Base-by-base conservation (phyloP, 1,284 basidiomycete genomes). In the Marasmius oreades region DNA sequence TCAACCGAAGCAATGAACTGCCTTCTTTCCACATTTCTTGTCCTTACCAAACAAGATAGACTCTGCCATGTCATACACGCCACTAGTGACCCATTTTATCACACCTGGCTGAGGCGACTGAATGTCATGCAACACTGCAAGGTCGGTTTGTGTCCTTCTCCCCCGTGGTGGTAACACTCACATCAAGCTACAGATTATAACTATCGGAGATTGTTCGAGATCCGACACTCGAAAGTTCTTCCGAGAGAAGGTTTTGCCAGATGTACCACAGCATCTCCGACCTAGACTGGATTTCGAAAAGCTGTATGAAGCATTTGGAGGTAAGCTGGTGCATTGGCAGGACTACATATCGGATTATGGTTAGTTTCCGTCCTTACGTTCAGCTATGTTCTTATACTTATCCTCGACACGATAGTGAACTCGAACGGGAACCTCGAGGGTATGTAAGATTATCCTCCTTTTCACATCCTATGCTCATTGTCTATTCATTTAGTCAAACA, bases 11-110 rank as follows among this genome's bases (percentile, higher is more conserved):
- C 89, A 3, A 89, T 93, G 86, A 92, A 91, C 67, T 86, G 84
- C 60, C 71, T 93, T 7, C 77, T 93, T 28, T 91, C 92, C 64
- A 87, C 88, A 6, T 88, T 92, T 80, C 80, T 92, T 18, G 91
- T 92, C 14, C 73, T 93, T 50, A 91, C 90, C 34, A 93, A 92
- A 72, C 90, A 93, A 69, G 87, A 93, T 65, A 77, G 88, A 14
- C 69, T 93, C 12, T 90, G 88, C 62, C 90, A 92, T 64, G 86
- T 92, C 63, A 83, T 93, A 51, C 90, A 92, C 61, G 88, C 90
- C 1, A 91, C 91, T 2, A 89, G 85, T 64, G 90, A 93, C 61
- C 85, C 90, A 0, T 92, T 92, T 71, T 92, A 91, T 67, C 88
- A 90, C 64, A 88, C 85, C 28, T 92, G 87, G 87, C 75, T 90